Base-by-base conservation (phyloP, 2,329 filamentous ascomycete species). In the Ophiostoma populinum region DNA sequence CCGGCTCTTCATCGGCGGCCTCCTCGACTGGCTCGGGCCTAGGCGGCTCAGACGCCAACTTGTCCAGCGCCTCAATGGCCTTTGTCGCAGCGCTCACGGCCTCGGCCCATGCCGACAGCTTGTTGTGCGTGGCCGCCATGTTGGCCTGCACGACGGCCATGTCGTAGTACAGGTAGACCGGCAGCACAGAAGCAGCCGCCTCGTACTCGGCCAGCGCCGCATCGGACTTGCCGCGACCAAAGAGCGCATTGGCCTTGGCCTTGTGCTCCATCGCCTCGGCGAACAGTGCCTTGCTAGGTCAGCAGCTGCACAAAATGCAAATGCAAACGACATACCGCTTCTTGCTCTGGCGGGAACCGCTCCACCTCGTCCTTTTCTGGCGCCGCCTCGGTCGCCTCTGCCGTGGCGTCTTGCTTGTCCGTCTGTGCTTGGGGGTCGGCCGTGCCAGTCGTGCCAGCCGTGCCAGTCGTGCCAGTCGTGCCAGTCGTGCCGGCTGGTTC, bases 101-200 rank as follows among this genome's bases (percentile, higher is more conserved):
- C 20, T 81, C 74, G 45, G 86, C 83, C 81, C 85, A 94, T 41
- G 87, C 76, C 41, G 75, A 65, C 3, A 92, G 62, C 52, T 92
- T 92, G 36, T 95, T 54, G 47, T 93, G 73, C 51, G 85, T 93
- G 8, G 86, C 87, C 2, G 87, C 70, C 44, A 94, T 77, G 58
- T 95, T 95, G 51, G 80, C 85, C 40, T 77, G 73, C 6, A 95
- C 63, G 8, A 95, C 81, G 18, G 86, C 83, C 42, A 87, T 65
- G 46, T 93, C 83, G 57, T 82, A 93, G 51, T 87, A 75, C 18
- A 92, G 69, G 51, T 92, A 92, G 43, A 72, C 75, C 2, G 87
- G 87, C 48, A 82, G 86, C 7, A 75, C 68, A 10, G 72, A 65
- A 3, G 92, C 63, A 16, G 90, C 86, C 44, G 78, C 71, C 48